Conservation (phyloP, 305 asterid genomes). For the Fraxinus velutina region DNA sequence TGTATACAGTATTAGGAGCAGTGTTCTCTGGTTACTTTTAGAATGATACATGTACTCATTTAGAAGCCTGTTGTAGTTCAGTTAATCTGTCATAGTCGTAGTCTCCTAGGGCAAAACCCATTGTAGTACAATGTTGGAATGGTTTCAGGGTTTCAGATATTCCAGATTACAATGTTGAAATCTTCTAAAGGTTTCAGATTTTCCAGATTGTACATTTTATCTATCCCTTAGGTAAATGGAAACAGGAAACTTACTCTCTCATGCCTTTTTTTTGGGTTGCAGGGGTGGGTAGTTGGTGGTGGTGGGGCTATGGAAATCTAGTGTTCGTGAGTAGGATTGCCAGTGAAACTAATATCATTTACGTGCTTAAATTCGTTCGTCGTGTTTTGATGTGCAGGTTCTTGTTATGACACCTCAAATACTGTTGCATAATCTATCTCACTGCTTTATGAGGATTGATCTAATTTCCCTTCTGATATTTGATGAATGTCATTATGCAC, state of each 20-base stretch:
- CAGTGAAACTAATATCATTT: conserved; percentile 5
- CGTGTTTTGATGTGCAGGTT: conserved; percentile 57
- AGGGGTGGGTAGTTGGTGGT: not conserved
- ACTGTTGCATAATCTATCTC: conserved; percentile 75
- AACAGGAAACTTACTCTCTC: not conserved
- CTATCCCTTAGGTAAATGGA: not conserved
- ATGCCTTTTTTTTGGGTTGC: conserved; percentile 3
- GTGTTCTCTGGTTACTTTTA: conserved; percentile 20
- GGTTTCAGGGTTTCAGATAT: not conserved
- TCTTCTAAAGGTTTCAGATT: not conserved
- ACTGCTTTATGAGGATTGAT: conserved; percentile 80
- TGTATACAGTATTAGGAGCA: not conserved
- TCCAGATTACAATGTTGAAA: not conserved
- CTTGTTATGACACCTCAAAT: conserved; percentile 95
- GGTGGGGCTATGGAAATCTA: not conserved
- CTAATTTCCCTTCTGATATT: conserved; percentile 84
- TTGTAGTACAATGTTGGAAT: not conserved
- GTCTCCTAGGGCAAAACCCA: not conserved
- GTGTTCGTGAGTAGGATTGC: conserved; percentile 7
- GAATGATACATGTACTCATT: conserved; percentile 3
- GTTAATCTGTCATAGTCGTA: not conserved
- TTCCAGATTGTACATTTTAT: not conserved
- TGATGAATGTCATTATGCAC: conserved; percentile 99
- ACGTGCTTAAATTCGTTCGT: not conserved
- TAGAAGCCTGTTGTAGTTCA: not conserved